A percentile compares a stretch with the other conserved stretches of the same genome.
Conservation (phyloP, 2,329 filamentous ascomycete species). For the Cordyceps cicadae region DNA sequence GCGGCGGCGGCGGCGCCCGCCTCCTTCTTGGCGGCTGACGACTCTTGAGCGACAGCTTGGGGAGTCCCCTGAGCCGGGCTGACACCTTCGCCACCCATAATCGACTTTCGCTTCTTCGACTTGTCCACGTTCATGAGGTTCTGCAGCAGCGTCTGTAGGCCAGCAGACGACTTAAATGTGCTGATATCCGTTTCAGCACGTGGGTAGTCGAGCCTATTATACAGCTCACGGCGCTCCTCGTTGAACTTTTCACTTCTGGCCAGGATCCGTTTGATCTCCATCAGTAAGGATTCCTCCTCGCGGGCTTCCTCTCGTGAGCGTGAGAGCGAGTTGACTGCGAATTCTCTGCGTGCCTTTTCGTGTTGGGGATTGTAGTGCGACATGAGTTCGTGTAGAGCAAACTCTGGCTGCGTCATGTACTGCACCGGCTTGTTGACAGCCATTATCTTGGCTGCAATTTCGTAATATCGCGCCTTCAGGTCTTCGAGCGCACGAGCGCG, state of each 20-base stretch:
- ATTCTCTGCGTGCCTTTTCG: conserved; percentile 74
- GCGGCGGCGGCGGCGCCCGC: conserved; percentile 26
- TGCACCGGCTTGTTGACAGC: conserved; percentile 69
- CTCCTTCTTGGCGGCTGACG: conserved; percentile 34
- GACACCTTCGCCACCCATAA: conserved; percentile 51
- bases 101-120: conserved; percentile 75
- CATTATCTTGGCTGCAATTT: conserved; percentile 75
- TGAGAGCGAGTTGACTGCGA: conserved; percentile 70
- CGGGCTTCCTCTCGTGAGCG: conserved; percentile 80
- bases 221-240: conserved; percentile 79
- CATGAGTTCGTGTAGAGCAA: conserved; percentile 75
- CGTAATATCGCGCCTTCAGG: conserved; percentile 85
- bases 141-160: conserved; percentile 71
- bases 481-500: conserved; percentile 68
- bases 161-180: conserved; percentile 72
- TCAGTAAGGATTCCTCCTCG: conserved; percentile 81
- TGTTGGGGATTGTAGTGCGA: conserved; percentile 74
- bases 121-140: conserved; percentile 78
- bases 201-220: conserved; percentile 78
- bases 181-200: conserved; percentile 59
- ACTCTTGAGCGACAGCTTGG: conserved; percentile 28
- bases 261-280: conserved; percentile 88
- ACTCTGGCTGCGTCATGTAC: conserved; percentile 83
- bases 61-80: conserved; percentile 36
- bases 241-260: conserved; percentile 79